Percentiles rank a stretch among this genome's conserved stretches.
phyloP scores from a whole-genome alignment of 2,329 filamentous ascomycete species.

The Neurospora sp. region DNA sequence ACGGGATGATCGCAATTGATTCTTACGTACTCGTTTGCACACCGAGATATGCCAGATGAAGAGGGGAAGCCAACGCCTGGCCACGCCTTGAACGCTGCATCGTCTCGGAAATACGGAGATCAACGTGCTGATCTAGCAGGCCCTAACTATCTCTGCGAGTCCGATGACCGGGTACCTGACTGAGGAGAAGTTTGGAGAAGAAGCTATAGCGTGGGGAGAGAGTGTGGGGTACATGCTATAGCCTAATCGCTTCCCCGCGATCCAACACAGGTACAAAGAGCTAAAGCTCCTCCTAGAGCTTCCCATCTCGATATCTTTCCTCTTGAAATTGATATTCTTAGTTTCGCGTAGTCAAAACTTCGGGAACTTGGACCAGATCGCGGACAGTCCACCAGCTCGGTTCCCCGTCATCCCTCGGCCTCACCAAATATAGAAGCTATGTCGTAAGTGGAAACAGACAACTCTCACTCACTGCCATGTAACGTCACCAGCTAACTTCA shows the following conservation, averaged over 20 bases:
- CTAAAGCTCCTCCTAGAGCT: background rate
- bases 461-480: background rate
- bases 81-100: background rate
- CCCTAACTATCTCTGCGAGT: background rate
- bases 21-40: background rate
- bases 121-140: background rate
- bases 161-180: background rate
- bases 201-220: background rate
- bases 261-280: background rate
- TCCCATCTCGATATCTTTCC: background rate
- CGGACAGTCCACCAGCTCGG: background rate
- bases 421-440: background rate
- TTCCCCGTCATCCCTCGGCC: background rate
- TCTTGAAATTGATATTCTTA: background rate
- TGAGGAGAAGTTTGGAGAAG: background rate
- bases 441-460: background rate
- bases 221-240: background rate
- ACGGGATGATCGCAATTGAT: background rate
- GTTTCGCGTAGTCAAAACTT: no score
- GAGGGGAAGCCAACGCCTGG: background rate
- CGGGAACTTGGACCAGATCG: background rate
- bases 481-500: background rate
- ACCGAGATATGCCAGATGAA: background rate
- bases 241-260: background rate
- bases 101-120: background rate